Conservation (phyloP, 371 early-diverging fungal genomes). For the Blakeslea trispora region DNA sequence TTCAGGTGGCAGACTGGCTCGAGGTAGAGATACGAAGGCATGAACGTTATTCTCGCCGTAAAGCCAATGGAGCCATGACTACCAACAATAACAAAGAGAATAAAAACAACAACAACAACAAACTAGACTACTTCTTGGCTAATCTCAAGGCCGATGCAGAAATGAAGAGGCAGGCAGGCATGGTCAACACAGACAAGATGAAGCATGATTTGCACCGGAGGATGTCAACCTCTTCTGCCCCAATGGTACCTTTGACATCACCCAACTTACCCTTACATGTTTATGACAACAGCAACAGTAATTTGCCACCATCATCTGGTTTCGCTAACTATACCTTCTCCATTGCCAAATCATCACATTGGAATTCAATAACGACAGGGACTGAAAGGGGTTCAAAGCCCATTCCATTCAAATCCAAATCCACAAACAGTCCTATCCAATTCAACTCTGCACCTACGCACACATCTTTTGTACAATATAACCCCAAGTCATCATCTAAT, state of each 20-base stretch:
- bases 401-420: too few species aligned
- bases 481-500: constrained; percentile 10
- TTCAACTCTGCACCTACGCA: constrained; percentile 5
- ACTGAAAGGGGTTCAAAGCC: too few species aligned
- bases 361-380: too few species aligned
- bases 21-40: constrained; percentile 45
- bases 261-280: not conserved
- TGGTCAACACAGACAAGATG: constrained; percentile 11
- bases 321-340: too few species aligned
- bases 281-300: not conserved
- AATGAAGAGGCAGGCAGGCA: constrained; percentile 11
- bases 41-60: constrained; percentile 20
- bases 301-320: too few species aligned
- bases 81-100: not conserved
- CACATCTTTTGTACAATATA: constrained; percentile 14
- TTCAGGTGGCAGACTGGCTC: constrained; percentile 47
- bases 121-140: constrained; percentile 21
- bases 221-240: constrained; percentile 5
- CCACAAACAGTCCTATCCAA: constrained; percentile 4
- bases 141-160: constrained; percentile 24
- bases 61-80: not conserved
- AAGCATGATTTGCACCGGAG: constrained; percentile 7
- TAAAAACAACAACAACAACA: not conserved
- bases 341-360: too few species aligned
- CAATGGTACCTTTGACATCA: not conserved